Conservation (phyloP, 805 yeast species). For the Schizosaccharomyces cryophilus region DNA sequence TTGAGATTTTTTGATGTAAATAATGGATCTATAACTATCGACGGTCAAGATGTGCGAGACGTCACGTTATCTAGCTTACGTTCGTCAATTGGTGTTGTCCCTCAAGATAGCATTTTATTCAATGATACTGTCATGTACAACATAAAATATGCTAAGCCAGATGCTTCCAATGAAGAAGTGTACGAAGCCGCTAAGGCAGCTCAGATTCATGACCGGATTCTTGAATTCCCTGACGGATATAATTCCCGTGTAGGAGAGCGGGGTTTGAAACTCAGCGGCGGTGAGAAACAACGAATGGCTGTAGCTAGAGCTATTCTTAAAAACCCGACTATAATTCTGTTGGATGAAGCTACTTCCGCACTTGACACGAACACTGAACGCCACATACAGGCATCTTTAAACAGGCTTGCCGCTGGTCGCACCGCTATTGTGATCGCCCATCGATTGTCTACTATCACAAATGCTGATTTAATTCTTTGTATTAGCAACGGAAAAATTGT, state of each 20-base stretch:
- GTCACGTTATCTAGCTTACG: slow-evolving; percentile 51
- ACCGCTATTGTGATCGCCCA: slow-evolving; percentile 28
- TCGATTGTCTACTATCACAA: slow-evolving; percentile 24
- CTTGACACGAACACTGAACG: slow-evolving; percentile 37
- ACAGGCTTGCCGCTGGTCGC: slow-evolving; percentile 17
- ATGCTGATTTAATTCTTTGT: slow-evolving; percentile 24
- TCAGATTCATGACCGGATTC: slow-evolving; percentile 14
- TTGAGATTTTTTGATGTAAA: slow-evolving; percentile 64
- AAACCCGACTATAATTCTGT: slow-evolving; percentile 27
- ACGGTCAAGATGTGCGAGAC: slow-evolving; percentile 35
- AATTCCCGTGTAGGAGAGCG: slow-evolving; percentile 37
- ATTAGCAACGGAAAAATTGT: slow-evolving; percentile 24
- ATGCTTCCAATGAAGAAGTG: slow-evolving; percentile 35
- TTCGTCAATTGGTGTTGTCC: slow-evolving; percentile 57
- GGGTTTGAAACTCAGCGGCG: slow-evolving; percentile 36
- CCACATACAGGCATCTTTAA: slow-evolving; percentile 26
- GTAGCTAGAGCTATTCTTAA: slow-evolving; percentile 32
- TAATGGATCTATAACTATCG: slow-evolving; percentile 37
- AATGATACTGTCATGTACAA: slow-evolving; percentile 69
- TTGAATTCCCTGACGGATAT: slow-evolving; percentile 23
- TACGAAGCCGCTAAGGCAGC: slow-evolving; percentile 44
- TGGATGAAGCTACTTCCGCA: slow-evolving; percentile 46
- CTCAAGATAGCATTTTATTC: slow-evolving; percentile 73
- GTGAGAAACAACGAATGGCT: slow-evolving; percentile 38
- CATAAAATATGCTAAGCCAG: slow-evolving; percentile 42